Conservation (phyloP, 257 asterid genomes). For the Ilex asprella region DNA sequence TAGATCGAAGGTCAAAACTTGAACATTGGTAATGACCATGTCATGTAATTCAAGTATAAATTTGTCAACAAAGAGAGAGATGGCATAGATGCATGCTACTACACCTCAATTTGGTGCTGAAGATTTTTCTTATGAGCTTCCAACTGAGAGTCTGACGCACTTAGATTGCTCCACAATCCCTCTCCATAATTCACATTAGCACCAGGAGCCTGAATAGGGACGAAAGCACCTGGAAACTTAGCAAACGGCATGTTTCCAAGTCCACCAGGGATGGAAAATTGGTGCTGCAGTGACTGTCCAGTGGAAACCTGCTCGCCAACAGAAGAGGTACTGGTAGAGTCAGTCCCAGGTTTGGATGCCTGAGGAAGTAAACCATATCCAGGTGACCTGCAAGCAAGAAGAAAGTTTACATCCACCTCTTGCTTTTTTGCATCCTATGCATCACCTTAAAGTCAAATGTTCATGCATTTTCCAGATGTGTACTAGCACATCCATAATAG, state of each 20-base stretch:
- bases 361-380: conserved; percentile 42
- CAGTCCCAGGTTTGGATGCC: conserved; percentile 19
- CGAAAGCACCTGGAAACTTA: conserved; percentile 24
- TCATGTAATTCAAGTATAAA: too few relatives aligned
- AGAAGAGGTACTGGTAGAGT: conserved; percentile 19
- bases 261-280: conserved; percentile 3
- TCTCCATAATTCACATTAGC: conserved; percentile 21
- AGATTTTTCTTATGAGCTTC: conserved; percentile 49
- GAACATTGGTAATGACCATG: too few relatives aligned
- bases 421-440: too few relatives aligned
- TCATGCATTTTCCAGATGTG: too few relatives aligned
- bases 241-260: conserved; percentile 17
- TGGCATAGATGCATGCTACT: background rate
- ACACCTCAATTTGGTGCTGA: conserved; percentile 79
- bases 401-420: background rate
- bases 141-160: conserved; percentile 31
- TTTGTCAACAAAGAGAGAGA: conserved; percentile 1
- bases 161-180: conserved; percentile 14
- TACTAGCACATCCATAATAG: too few relatives aligned
- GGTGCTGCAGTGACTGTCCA: conserved; percentile 32
- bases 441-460: too few relatives aligned
- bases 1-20: background rate
- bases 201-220: conserved; percentile 23
- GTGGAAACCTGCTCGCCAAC: conserved; percentile 22
- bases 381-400: conserved; percentile 32